phyloP scores from a whole-genome alignment of 768 basidiomycete species.

The Neoboletus brunneissimus region DNA sequence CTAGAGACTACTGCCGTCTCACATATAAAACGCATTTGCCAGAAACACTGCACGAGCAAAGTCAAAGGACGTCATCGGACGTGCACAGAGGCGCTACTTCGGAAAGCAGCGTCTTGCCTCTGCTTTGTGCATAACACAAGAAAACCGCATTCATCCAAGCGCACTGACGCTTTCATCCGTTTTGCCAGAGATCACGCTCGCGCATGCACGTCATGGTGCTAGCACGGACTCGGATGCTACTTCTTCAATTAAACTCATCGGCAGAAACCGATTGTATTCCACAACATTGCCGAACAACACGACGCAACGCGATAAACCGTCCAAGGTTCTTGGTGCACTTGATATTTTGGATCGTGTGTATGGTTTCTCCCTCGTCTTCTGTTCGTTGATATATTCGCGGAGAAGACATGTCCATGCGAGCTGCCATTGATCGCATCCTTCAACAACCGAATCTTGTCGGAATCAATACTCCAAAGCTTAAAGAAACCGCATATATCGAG shows the following conservation, averaged over 20 bases:
- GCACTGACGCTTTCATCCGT: constrained; percentile 7
- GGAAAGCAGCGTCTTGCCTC: constrained; percentile 54
- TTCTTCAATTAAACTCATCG: background rate
- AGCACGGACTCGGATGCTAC: background rate
- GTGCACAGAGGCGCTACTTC: constrained; percentile 59
- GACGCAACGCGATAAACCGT: constrained; percentile 12
- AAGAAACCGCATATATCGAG: background rate
- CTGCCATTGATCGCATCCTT: constrained; percentile 32
- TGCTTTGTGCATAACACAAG: constrained; percentile 34
- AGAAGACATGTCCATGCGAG: constrained; percentile 28
- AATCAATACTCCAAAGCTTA: background rate
- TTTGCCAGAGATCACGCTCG: constrained; percentile 24
- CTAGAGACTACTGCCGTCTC: background rate
- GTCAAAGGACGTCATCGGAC: constrained; percentile 52
- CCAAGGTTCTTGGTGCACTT: constrained; percentile 25
- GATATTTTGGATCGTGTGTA: constrained; percentile 29
- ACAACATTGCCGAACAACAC: constrained; percentile 2
- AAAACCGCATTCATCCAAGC: constrained; percentile 2
- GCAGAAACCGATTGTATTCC: constrained; percentile 6
- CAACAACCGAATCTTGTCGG: constrained; percentile 24
- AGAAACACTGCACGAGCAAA: constrained; percentile 61
- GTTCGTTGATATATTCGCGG: constrained; percentile 1
- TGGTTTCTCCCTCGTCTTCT: background rate
- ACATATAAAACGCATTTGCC: background rate
- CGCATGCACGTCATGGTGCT: constrained; percentile 22